Percentiles rank a stretch among this genome's conserved stretches.
These are phyloP conservation scores for Aquilaria yunnanensis DNA, from an alignment of 345 rosid species.

Conservation along the genomic window DNA sequence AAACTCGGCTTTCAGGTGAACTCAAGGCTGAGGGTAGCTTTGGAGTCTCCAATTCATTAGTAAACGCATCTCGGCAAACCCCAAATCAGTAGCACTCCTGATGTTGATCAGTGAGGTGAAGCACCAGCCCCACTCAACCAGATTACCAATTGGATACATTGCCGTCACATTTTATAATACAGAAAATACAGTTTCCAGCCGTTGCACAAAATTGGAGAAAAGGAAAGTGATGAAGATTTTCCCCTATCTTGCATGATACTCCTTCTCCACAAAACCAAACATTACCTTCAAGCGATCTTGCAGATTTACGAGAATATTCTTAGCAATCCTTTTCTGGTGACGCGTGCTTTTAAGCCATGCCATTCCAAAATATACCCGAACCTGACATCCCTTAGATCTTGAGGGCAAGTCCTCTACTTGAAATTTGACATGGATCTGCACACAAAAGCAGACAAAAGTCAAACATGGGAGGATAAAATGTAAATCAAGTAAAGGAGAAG, in stretches of 20 bases:
- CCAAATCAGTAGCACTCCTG: no score
- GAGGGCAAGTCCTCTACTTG: conserved; percentile 67
- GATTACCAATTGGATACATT: no score
- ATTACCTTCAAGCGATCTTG: conserved; percentile 68
- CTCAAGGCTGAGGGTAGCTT: no score
- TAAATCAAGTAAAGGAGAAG: background rate
- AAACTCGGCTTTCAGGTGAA: no score
- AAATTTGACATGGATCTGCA: conserved; percentile 32
- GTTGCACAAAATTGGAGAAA: no score
- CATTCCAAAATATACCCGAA: conserved; percentile 62
- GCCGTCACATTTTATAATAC: no score
- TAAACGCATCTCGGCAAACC: no score
- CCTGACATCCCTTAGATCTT: conserved; percentile 48
- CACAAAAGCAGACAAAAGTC: no score
- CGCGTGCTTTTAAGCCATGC: conserved; percentile 90
- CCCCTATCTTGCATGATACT: conserved; percentile 42
- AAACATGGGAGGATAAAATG: background rate
- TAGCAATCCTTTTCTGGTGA: conserved; percentile 73
- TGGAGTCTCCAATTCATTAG: no score
- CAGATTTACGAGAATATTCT: conserved; percentile 54
- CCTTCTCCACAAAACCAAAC: conserved; percentile 64
- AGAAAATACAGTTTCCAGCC: no score
- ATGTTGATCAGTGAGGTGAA: no score
- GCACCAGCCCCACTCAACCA: no score
- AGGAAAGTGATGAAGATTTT: background rate